Evolutionary conservation across 768 basidiomycete genomes (phyloP).

Genomic region (Collybiopsis luxurians): DNA sequence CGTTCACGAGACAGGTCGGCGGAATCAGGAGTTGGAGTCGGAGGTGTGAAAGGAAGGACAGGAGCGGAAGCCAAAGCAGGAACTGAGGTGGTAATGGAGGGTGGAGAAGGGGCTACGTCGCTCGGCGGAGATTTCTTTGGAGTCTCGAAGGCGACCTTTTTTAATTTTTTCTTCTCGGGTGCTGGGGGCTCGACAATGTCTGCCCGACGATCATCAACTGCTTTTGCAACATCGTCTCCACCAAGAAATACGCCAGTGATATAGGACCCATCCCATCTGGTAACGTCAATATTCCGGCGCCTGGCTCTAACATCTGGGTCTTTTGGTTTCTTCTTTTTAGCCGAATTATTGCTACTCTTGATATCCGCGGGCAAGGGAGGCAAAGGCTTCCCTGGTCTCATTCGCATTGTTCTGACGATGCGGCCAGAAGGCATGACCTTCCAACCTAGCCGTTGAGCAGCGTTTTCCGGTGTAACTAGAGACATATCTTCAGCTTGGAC

Average conservation of each 20-base stretch:
- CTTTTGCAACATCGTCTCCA: conserved; percentile 13
- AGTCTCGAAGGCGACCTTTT: conserved; percentile 9
- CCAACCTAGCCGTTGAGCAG: conserved; percentile 57
- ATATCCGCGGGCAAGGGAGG: conserved; percentile 23
- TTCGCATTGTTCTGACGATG: conserved; percentile 62
- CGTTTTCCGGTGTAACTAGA: conserved; percentile 58
- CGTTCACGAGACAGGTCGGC: conserved; percentile 43
- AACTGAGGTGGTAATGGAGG: neutral
- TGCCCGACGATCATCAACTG: conserved; percentile 15
- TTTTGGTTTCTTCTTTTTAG: conserved; percentile 44
- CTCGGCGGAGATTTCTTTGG: too few relatives aligned
- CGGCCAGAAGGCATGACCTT: conserved; percentile 64
- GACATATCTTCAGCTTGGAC: conserved; percentile 61
- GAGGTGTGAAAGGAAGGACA: conserved; percentile 9
- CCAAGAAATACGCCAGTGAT: conserved; percentile 68
- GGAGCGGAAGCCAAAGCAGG: neutral
- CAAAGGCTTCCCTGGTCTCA: conserved; percentile 68
- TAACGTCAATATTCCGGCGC: conserved; percentile 67
- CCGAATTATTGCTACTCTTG: conserved; percentile 25
- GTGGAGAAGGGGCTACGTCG: conserved; percentile 3
- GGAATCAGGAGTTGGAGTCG: conserved; percentile 1
- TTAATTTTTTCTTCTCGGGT: conserved; percentile 14
- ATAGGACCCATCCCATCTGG: conserved; percentile 66
- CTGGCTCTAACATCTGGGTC: conserved; percentile 59
- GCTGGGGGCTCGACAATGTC: conserved; percentile 1